A percentile compares a stretch with the other conserved stretches of the same genome.
These are phyloP conservation scores for Hygrocybe punicea DNA, from an alignment of 768 basidiomycete genomes.

Conservation along the genomic window DNA sequence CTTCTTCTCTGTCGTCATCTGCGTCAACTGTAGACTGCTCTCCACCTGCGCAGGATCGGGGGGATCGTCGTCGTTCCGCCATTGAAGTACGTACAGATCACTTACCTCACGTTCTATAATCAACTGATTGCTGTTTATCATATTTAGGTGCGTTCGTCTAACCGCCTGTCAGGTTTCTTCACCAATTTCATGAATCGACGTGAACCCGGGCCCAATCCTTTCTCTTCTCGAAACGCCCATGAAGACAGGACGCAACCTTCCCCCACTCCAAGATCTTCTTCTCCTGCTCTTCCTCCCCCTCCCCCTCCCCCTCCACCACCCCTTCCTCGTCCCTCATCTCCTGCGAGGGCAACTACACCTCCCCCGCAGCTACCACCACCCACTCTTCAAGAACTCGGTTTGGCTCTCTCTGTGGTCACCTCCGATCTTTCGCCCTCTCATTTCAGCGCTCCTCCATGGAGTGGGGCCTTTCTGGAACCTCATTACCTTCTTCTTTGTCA, in stretches of 20 bases:
- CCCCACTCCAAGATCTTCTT: constrained; percentile 26
- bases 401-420: constrained; percentile 66
- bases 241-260: constrained; percentile 31
- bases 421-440: constrained; percentile 69
- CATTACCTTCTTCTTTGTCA: constrained; percentile 84
- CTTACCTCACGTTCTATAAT: constrained; percentile 3
- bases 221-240: constrained; percentile 28
- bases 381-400: constrained; percentile 69
- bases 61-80: constrained; percentile 48
- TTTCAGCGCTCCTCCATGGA: constrained; percentile 70
- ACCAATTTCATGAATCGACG: constrained; percentile 73
- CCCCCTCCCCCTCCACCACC: constrained; percentile 56
- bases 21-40: constrained; percentile 28
- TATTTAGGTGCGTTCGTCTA: constrained; percentile 56
- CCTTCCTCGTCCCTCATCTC: constrained; percentile 23
- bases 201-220: constrained; percentile 38
- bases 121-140: constrained; percentile 11
- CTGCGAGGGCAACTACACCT: constrained; percentile 55
- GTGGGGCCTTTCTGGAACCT: constrained; percentile 75
- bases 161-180: constrained; percentile 83
- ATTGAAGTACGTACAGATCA: constrained; percentile 51
- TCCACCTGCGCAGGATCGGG: constrained; percentile 36
- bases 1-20: constrained; percentile 31
- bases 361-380: constrained; percentile 73
- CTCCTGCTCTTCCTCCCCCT: constrained; percentile 43